Base-by-base conservation (phyloP, 2,329 filamentous ascomycete species). In the Thielaviopsis populi region DNA sequence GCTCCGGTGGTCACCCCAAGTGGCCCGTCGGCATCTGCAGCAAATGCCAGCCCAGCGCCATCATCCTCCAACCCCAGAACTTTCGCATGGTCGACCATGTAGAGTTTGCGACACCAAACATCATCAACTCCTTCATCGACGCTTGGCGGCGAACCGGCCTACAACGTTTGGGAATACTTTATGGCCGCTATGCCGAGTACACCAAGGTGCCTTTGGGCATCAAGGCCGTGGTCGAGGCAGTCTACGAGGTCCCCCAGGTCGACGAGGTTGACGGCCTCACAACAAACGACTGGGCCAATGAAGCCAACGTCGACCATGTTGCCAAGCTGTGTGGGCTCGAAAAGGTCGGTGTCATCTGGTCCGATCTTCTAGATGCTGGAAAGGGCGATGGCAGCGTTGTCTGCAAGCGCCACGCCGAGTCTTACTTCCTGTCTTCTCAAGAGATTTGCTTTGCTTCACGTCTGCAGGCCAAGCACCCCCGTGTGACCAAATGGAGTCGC, bases 31-130 rank as follows among this genome's bases (percentile, higher is more conserved):
- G 94, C 17, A 97, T 99, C 68, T 99, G 94, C 77, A 95, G 89
- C 65, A 99, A 97, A 73, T 99, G 94, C 70, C 95, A 99, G 72
- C 94, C 94, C 7, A 96, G 92, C 68, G 92, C 94, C 64, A 99
- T 99, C 71, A 96, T 90, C 11, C 77, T 99, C 62, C 91, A 97
- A 72, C 90, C 91, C 4, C 94, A 99, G 74, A 81, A 87, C 22
- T 99, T 92, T 73, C 89, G 94, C 61, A 96, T 94, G 89, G 91
- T 99, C 2, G 94, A 99, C 70, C 94, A 99, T 73, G 94, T 99
- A 67, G 95, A 99, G 74, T 97, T 99, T 72, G 86, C 92, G 1
- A 86, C 88, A 0, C 85, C 90, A 2, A 80, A 84, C 63, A 83
- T 97, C 41, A 89, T 97, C 69, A 89, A 99, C 72, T 84, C 83